phyloP scores from a whole-genome alignment of 176 grass and related monocot species.

The Oryza glaberrima region DNA sequence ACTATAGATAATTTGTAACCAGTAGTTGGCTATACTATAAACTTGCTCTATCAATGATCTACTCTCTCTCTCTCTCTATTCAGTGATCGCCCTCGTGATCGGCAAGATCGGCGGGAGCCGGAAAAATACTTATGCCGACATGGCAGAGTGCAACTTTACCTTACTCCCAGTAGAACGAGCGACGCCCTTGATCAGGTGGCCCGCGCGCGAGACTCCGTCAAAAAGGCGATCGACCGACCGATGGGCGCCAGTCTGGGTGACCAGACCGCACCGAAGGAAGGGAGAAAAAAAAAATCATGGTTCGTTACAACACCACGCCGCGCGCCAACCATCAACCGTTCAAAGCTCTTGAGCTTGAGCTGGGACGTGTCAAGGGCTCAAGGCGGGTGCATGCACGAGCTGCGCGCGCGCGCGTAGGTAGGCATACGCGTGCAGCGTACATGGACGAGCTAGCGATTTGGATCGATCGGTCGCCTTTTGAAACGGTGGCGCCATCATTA shows the following conservation, averaged over 20 bases:
- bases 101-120: constrained; percentile 20
- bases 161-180: constrained; percentile 17
- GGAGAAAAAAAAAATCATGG: not conserved
- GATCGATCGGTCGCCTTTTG: not conserved
- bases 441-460: not conserved
- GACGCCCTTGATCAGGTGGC: not conserved
- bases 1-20: too few relatives aligned
- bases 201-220: constrained; percentile 43
- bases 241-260: not conserved
- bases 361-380: not conserved
- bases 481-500: constrained; percentile 23
- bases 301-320: constrained; percentile 40
- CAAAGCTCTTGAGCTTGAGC: not conserved
- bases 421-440: not conserved
- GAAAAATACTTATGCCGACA: constrained; percentile 47
- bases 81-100: constrained; percentile 30
- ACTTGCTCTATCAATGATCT: not conserved
- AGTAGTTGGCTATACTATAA: too few relatives aligned
- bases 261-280: constrained; percentile 10
- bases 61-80: not conserved
- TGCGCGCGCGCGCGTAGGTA: not conserved
- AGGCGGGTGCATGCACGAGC: not conserved
- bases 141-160: constrained; percentile 54
- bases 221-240: constrained; percentile 21
- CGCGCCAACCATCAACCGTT: not conserved